A percentile compares a stretch with the other conserved stretches of the same genome.
phyloP scores from a whole-genome alignment of 2,329 filamentous ascomycete genomes.

The Lachnellula cervina region DNA sequence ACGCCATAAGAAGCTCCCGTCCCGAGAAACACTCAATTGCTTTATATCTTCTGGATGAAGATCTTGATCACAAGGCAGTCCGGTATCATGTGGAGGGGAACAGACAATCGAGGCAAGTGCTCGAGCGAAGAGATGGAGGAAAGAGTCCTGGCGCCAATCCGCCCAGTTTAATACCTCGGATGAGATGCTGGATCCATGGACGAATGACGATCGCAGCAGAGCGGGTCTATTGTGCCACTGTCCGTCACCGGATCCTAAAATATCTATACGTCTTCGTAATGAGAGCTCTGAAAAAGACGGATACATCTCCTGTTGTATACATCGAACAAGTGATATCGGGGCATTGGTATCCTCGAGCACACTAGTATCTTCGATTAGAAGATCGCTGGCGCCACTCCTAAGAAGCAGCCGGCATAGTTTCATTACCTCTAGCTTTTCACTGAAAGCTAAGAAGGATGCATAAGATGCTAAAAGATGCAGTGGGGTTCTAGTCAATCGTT shows the following conservation, averaged over 20 bases:
- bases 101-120: background rate
- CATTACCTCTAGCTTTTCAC: background rate
- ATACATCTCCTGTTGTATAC: background rate
- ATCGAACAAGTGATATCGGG: background rate
- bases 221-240: background rate
- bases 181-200: background rate
- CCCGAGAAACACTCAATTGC: background rate
- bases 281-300: background rate
- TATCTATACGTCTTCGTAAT: background rate
- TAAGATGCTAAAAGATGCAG: background rate
- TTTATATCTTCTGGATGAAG: background rate
- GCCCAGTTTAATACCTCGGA: background rate
- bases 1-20: background rate
- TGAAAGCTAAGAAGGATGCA: background rate
- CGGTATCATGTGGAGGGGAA: too few relatives aligned
- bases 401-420: background rate
- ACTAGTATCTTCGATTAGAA: background rate
- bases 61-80: background rate
- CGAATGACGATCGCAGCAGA: background rate
- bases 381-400: background rate
- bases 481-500: background rate
- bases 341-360: background rate
- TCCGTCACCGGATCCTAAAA: background rate
- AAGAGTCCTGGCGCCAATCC: background rate
- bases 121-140: background rate